Evolutionary conservation across 208 protist genomes (phyloP), one percentile per base, ranked within the genome.

Genomic region (Wallacemonas sp.): DNA sequence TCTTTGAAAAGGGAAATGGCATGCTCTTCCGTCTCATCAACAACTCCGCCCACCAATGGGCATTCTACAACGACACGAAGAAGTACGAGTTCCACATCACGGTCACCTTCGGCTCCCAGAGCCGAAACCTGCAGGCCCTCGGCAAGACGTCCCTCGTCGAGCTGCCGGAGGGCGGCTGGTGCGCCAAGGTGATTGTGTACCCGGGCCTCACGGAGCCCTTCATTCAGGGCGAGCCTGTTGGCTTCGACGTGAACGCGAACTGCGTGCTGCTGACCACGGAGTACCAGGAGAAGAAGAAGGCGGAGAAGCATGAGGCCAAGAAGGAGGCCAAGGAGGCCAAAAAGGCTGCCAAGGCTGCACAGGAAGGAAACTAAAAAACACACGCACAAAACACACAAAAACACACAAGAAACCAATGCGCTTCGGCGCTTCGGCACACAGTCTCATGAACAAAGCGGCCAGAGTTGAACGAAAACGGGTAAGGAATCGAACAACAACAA

Each of bases 51-150:
- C 36, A 72, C 14, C 62, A 70, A 55, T 86, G 80, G 80, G 76
- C 75, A 3, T 86, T 71, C 73, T 86, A 86, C 72, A 86, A 83
- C 62, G 80, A 86, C 69, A 74, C 76, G 30, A 77, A 62, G 58
- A 68, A 66, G 19, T 80, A 76, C 58, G 72, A 86, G 31, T 77
- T 86, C 49, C 68, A 83, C 66, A 38, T 86, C 28, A 77, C 62
- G 2, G 66, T 75, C 36, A 66, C 65, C 63, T 83, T 86, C 54
- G 55, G 67, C 55, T 31, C 60, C 19, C 45, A 66, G 46, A 71
- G 56, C 56, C 26, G 59, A 30, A 54, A 79, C 14, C 62, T 85
- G 17, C 42, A 66, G 14, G 62, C 73, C 17, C 72, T 84, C 31
- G 79, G 71, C 44, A 72, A 71, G 34, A 85, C 75, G 1, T 67